Evolutionary conservation across 179 eudicot genomes (phyloP).

Genomic region (Vitellaria paradoxa): DNA sequence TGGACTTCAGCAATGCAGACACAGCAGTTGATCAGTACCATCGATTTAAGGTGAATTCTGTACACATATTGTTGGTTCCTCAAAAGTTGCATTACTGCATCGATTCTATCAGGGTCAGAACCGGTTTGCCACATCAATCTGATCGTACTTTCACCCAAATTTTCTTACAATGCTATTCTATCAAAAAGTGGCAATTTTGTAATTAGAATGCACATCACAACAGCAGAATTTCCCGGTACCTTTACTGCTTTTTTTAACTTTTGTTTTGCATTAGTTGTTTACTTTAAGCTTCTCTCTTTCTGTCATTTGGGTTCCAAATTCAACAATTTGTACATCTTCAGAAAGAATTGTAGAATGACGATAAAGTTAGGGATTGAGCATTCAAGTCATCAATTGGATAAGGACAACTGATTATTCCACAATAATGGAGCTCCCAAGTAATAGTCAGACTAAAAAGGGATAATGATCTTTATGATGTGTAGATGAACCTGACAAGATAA

Average conservation of each 20-base stretch:
- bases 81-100: not conserved
- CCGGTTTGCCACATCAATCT: no score
- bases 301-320: not conserved
- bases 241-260: no score
- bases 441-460: not conserved
- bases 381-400: not conserved
- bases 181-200: no score
- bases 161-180: no score
- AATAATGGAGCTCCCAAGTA: not conserved
- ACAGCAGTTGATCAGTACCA: constrained; percentile 93
- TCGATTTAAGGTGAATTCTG: constrained; percentile 58
- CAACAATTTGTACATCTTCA: not conserved
- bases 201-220: no score
- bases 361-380: not conserved
- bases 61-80: not conserved
- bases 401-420: not conserved
- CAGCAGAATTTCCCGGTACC: no score
- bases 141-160: no score
- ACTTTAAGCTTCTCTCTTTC: not conserved
- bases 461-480: not conserved
- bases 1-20: constrained; percentile 93
- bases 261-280: no score
- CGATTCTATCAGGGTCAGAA: no score
- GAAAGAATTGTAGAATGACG: not conserved
- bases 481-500: constrained; percentile 7